Conservation (phyloP, 257 asterid genomes). For the Datura wrightii region DNA sequence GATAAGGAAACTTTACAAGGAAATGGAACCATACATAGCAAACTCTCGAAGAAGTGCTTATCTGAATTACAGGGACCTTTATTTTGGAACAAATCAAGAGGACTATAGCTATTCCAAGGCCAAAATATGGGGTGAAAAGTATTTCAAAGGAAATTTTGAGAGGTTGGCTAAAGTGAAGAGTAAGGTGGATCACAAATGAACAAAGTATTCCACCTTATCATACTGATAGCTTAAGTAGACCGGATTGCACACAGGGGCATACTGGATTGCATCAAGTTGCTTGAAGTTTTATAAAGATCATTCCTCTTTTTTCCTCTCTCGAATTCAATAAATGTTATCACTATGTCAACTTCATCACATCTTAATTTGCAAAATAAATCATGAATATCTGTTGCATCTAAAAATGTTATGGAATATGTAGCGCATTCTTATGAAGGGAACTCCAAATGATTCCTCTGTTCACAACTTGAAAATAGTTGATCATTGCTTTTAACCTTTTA, state of each 20-base stretch:
- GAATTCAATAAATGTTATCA: background rate
- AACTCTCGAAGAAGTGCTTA: background rate
- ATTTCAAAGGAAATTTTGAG: background rate
- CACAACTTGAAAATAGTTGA: no score
- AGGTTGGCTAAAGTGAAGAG: background rate
- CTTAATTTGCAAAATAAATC: background rate
- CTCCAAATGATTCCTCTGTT: no score
- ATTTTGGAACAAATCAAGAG: background rate
- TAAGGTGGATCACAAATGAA: background rate
- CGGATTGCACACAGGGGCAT: no score
- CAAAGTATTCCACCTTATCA: background rate
- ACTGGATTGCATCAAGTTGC: background rate
- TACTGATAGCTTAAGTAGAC: background rate
- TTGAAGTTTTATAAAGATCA: background rate
- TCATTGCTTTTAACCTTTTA: no score
- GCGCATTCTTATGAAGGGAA: no score
- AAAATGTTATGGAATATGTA: no score
- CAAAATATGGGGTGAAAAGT: background rate
- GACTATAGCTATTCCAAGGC: background rate
- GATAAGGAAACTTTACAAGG: background rate
- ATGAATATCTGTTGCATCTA: background rate
- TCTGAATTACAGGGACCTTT: background rate
- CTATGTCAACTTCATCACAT: background rate
- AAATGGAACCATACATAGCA: slow-evolving; percentile 5
- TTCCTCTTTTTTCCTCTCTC: background rate